phyloP scores from a whole-genome alignment of 2,329 filamentous ascomycete species.

The Hirsutella minnesotensis region DNA sequence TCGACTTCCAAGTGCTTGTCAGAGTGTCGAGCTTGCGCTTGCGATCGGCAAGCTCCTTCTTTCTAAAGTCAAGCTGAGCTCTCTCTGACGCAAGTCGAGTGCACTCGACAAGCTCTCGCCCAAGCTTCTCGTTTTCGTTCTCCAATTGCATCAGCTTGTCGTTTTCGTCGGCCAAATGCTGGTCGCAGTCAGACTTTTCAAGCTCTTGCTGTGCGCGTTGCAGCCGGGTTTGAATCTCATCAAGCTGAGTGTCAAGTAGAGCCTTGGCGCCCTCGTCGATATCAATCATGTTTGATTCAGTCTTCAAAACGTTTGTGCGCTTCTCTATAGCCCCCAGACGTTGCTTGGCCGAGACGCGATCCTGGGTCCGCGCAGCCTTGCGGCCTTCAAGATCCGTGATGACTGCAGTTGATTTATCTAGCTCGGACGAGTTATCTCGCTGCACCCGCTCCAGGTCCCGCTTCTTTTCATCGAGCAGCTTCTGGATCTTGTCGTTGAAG shows the following conservation, averaged over 20 bases:
- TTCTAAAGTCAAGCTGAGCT: constrained; percentile 72
- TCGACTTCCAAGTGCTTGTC: constrained; percentile 59
- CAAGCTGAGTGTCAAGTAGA: constrained; percentile 60
- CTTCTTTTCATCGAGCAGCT: constrained; percentile 66
- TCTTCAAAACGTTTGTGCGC: constrained; percentile 54
- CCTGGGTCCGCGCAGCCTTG: constrained; percentile 60
- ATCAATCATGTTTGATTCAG: constrained; percentile 57
- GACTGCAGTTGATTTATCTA: constrained; percentile 57
- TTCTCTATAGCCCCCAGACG: constrained; percentile 64
- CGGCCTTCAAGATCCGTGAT: constrained; percentile 65
- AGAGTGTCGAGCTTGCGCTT: constrained; percentile 68
- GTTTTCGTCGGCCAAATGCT: constrained; percentile 55
- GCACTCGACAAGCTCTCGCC: constrained; percentile 71
- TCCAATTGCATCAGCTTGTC: constrained; percentile 57
- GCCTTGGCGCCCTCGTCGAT: constrained; percentile 79
- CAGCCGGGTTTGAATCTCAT: constrained; percentile 55
- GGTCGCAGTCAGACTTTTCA: constrained; percentile 55
- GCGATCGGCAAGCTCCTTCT: constrained; percentile 65
- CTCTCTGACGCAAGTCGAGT: constrained; percentile 72
- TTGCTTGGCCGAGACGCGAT: constrained; percentile 60
- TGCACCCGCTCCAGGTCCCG: constrained; percentile 64
- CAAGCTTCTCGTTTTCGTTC: constrained; percentile 57
- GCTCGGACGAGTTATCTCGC: constrained; percentile 60
- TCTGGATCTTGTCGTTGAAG: constrained; percentile 70
- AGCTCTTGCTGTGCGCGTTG: constrained; percentile 50